Evolutionary conservation across 169 alveolate genomes (phyloP).

Genomic region (Neospora caninum): DNA sequence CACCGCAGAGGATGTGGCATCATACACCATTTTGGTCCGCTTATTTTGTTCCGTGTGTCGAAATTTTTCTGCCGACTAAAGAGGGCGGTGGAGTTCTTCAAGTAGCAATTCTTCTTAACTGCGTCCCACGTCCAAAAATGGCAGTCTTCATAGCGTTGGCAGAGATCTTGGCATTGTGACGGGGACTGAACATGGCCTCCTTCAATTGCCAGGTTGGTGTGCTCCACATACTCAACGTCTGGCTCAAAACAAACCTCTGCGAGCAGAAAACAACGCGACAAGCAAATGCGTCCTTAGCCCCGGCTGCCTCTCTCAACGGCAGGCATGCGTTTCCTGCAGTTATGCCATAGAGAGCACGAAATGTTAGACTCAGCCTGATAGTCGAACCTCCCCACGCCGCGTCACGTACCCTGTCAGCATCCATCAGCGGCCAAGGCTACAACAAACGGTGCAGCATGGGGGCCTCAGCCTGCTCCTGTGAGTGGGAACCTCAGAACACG

Average conservation of each 20-base stretch:
- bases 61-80: not conserved
- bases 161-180: not conserved
- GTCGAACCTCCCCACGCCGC: no score
- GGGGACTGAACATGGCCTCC: not conserved
- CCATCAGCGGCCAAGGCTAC: no score
- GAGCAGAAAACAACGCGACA: not conserved
- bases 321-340: no score
- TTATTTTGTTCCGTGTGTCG: not conserved
- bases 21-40: constrained; percentile 16
- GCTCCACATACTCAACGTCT: not conserved
- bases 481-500: not conserved
- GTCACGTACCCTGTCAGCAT: no score
- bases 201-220: not conserved
- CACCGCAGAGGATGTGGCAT: constrained; percentile 13
- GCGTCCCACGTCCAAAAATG: not conserved
- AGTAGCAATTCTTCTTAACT: not conserved
- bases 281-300: not conserved
- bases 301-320: no score
- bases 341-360: no score
- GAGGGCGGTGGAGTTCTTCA: not conserved
- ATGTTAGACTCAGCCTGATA: no score
- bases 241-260: constrained; percentile 10
- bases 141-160: not conserved
- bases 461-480: no score
- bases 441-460: no score